These are phyloP conservation scores for Chaetomium tenue DNA, from an alignment of 495 filamentous ascomycete species.

Conservation along the genomic window DNA sequence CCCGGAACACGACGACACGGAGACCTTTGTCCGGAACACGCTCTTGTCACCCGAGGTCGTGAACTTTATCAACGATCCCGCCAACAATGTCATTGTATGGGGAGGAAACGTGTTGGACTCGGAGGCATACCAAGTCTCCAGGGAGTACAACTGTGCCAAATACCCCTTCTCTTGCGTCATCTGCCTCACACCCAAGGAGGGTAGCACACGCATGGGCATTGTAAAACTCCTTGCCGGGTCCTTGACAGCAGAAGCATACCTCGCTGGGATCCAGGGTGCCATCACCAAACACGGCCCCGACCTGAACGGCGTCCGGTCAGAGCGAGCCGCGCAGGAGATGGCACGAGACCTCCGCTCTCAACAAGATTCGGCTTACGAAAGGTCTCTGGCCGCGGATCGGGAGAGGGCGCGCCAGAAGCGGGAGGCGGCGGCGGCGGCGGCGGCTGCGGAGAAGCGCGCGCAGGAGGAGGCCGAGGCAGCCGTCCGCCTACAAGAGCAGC, in stretches of 20 bases:
- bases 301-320: conserved; percentile 63
- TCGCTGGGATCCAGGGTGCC: conserved; percentile 67
- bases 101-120: conserved; percentile 86
- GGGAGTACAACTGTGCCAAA: conserved; percentile 78
- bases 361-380: conserved; percentile 90
- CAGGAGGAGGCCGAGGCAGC: conserved; percentile 62
- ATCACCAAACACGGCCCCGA: conserved; percentile 68
- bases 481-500: conserved; percentile 55
- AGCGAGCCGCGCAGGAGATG: conserved; percentile 72
- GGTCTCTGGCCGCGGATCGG: conserved; percentile 80
- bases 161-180: conserved; percentile 86
- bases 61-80: conserved; percentile 65
- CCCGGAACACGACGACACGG: conserved; percentile 90
- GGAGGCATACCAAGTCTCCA: conserved; percentile 88
- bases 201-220: conserved; percentile 81
- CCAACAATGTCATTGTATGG: conserved; percentile 82
- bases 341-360: conserved; percentile 73
- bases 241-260: conserved; percentile 61
- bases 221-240: conserved; percentile 72
- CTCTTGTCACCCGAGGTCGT: conserved; percentile 72
- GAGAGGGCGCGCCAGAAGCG: conserved; percentile 70
- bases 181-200: conserved; percentile 76
- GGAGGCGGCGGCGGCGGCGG: conserved; percentile 70
- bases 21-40: conserved; percentile 77
- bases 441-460: conserved; percentile 54